Conservation (phyloP, 2,329 filamentous ascomycete species). For the Coniochaeta pulveracea region DNA sequence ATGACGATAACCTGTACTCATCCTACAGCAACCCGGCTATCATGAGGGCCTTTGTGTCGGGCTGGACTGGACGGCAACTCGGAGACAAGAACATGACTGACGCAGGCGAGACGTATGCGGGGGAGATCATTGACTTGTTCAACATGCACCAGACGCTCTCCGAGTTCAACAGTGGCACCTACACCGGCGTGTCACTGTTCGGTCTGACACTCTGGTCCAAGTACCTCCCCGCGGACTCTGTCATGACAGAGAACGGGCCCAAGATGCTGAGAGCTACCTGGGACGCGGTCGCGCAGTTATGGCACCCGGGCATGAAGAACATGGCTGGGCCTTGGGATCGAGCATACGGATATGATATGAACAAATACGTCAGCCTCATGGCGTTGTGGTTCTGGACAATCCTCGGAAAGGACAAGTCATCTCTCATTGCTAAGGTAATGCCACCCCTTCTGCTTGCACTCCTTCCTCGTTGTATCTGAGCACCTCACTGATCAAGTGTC, state of each 20-base stretch:
- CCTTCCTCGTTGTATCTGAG: too few relatives aligned
- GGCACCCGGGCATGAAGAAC: slow-evolving; percentile 47
- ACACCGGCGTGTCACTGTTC: slow-evolving; percentile 49
- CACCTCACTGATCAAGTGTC: background rate
- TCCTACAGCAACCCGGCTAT: slow-evolving; percentile 48
- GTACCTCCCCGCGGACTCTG: slow-evolving; percentile 40
- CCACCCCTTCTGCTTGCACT: background rate
- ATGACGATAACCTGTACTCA: slow-evolving; percentile 50
- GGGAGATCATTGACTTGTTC: slow-evolving; percentile 45
- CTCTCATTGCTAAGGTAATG: slow-evolving; percentile 20
- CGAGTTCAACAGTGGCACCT: slow-evolving; percentile 53
- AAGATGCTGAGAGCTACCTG: slow-evolving; percentile 42
- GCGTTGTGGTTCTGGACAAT: slow-evolving; percentile 47
- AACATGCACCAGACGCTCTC: slow-evolving; percentile 42
- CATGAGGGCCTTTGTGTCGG: slow-evolving; percentile 50
- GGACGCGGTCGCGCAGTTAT: slow-evolving; percentile 38
- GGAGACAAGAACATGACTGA: slow-evolving; percentile 47
- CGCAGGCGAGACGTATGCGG: slow-evolving; percentile 43
- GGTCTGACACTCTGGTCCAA: slow-evolving; percentile 48
- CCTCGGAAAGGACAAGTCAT: slow-evolving; percentile 33
- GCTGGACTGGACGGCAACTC: slow-evolving; percentile 44
- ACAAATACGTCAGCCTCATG: slow-evolving; percentile 46
- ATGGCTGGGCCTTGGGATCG: slow-evolving; percentile 56
- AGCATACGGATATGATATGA: slow-evolving; percentile 53
- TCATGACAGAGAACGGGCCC: slow-evolving; percentile 39